Percentiles rank a stretch among this genome's conserved stretches.
Conservation (phyloP, 306 rosid species). For the Astragalus glycyphyllos region DNA sequence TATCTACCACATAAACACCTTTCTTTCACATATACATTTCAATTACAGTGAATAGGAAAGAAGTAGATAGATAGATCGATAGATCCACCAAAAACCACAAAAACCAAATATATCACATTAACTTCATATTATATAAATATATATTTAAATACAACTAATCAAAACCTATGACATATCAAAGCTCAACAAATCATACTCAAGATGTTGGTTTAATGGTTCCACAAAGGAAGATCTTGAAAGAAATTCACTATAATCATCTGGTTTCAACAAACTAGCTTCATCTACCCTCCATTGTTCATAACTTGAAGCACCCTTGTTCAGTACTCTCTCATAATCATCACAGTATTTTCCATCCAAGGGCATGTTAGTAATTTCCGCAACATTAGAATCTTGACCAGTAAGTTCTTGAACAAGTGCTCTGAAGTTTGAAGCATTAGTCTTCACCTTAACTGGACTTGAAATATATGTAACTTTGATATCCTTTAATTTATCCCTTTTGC, state of each 20-base stretch:
- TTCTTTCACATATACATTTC: neutral
- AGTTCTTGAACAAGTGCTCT: conserved; percentile 89
- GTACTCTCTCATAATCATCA: conserved; percentile 5
- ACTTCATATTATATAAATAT: neutral
- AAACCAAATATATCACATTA: conserved; percentile 10
- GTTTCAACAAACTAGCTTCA: conserved; percentile 26
- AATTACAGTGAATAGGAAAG: neutral
- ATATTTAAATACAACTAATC: neutral
- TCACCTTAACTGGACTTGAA: conserved; percentile 85
- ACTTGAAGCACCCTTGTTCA: neutral
- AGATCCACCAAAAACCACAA: too few species aligned
- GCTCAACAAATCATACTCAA: conserved; percentile 44
- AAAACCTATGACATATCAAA: conserved; percentile 42
- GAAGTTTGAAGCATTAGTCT: conserved; percentile 75
- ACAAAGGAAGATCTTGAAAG: conserved; percentile 38
- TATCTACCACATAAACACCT: too few species aligned
- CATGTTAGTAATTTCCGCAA: conserved; percentile 51
- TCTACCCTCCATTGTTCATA: conserved; percentile 33
- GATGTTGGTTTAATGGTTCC: conserved; percentile 40
- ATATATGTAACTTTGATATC: conserved; percentile 77
- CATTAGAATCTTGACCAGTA: conserved; percentile 79
- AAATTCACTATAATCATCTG: conserved; percentile 29
- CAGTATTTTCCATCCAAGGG: conserved; percentile 44
- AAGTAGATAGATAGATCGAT: neutral
- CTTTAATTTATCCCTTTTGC: conserved; percentile 46